Base-by-base conservation (phyloP, 768 basidiomycete genomes). In the Cystoderma amianthinum region DNA sequence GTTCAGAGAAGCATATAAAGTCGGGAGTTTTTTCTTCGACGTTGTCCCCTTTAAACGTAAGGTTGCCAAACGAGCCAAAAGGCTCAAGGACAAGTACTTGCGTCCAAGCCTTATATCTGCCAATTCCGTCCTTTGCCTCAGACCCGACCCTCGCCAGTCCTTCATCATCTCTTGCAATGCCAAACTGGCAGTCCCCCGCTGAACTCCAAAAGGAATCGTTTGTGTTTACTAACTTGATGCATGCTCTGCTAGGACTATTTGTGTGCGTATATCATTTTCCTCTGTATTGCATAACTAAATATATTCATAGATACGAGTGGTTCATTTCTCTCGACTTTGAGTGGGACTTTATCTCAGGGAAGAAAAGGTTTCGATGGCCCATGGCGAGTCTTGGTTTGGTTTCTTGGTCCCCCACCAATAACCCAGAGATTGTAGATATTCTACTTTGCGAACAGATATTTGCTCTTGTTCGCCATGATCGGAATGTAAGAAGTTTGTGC, bases 221-320 rank as follows among this genome's bases (percentile, higher is more conserved):
- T 22, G 59, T 62, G 39, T 74, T 75, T 49, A 54, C 53, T 44
- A 77, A 75, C 47, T 66, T 82, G 15, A 73, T 73, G 64, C 79
- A 82, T 45, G 65, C 63, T 13, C 59, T 81, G 39, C 58, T 81
- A 23, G 80, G 79, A 10, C 54, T 82, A 17, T 82, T 80, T 49
- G 57, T 65, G 78, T 71, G 43, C 42, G 72, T 59, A 21, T 12
- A 39, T 17, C 36, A 28, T 36, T 30, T 38, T 17, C 23, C 38
- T 42, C 18, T 32, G 28, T 41, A 28, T 32, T 32, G 15, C 5
- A 21, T n/a, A 40, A 28, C 13, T 19, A 7, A 13, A 11, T 2
- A 9, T 25, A 15, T 28, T 11, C 28, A 20, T 43, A 78, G 75
- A 30, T 78, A 75, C 67, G 76, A 79, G 53, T 76, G 72, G 53